Evolutionary conservation across 306 rosid genomes (phyloP), one percentile per base, ranked within the genome.

Genomic region (Vicia sativa): DNA sequence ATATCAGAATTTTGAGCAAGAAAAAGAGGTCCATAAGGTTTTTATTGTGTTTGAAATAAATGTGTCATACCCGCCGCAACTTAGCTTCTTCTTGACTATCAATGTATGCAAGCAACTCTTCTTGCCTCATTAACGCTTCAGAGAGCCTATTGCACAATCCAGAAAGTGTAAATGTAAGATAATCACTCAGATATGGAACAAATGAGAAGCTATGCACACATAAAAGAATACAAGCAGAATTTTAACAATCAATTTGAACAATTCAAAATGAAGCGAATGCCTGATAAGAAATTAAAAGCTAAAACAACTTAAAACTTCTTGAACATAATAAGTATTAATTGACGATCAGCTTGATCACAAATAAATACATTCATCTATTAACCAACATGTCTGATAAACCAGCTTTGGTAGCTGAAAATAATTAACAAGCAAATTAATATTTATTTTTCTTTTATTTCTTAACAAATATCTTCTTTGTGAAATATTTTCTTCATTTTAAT

Each of bases 81-180:
- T 77, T 90, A 19, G 95, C 97, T 42, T 85, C 97, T 82, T 83
- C 91, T 72, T 93, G 96, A 34, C 87, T 55, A 76, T 93, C 96
- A 15, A 93, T 85, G 78, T 86, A 88, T 23, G 97, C 96, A 72
- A 93, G 90, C 74, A 93, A 73, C 71, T 93, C 99, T 80, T 93
- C 99, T 84, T 93, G 99, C 77, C 82, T 88, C 91, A 93, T 90
- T 52, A 88, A 75, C 2, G 97, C 99, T 62, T 90, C 95, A 78
- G 39, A 93, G 87, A 74, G 99, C 97, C 99, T 93, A 56, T 64
- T 9, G 12, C 57, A 70, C 63, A 69, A 53, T 35, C 41, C 43
- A 74, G 28, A 53, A 72, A 71, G 12, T 35, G 16, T 59, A 48
- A 76, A 41, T 42, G 50, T 59, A 64, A 41, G 55, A 62, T 48